Evolutionary conservation across 208 protist genomes (phyloP), one percentile per base, ranked within the genome.

Genomic region (Acanthamoeba castellanii): DNA sequence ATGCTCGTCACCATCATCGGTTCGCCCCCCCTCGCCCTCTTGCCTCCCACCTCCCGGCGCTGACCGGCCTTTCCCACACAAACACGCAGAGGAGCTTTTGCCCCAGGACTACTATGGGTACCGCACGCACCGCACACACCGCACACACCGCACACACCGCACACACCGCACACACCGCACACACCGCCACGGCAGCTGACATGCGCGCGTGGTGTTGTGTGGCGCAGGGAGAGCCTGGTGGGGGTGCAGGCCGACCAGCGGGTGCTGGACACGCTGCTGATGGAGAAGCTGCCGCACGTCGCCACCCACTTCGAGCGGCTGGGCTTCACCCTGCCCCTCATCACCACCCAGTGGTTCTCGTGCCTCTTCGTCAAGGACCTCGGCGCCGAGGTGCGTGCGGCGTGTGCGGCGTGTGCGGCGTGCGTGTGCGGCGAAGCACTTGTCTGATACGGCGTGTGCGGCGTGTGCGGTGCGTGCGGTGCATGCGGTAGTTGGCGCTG

Each of bases 291-390:
- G n/a, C 96, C 96, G 2, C 81, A 52, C 20, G 14, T 97, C 1
- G 76, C 92, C 32, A 61, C 89, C 3, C 96, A 97, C 81, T 59
- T 97, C 3, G 3, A 95, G n/a, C 78, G 95, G 3, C 55, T 50
- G 32, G 34, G 72, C 16, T 87, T 97, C 18, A 94, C 92, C 13
- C 30, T 96, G 18, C 59, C 81, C 13, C 50, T 96, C 25, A 45
- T 97, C 14, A 92, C 92, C n/a, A 97, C 95, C 25, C 95, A 97
- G 85, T 97, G 96, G 96, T 97, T 97, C 45, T 94, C 95, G 82
- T 97, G 96, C 84, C 42, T 97, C 42, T 97, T 97, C 94, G 76
- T 97, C 66, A 95, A 96, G 13, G 74, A 95, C 37, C 87, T 97
- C 32, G 89, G 96, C 45, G 95, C 94, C 34, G 96, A 97, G 85